Evolutionary conservation across 2,329 filamentous ascomycete species (phyloP).

Genomic region (Xylariaceae sp.): DNA sequence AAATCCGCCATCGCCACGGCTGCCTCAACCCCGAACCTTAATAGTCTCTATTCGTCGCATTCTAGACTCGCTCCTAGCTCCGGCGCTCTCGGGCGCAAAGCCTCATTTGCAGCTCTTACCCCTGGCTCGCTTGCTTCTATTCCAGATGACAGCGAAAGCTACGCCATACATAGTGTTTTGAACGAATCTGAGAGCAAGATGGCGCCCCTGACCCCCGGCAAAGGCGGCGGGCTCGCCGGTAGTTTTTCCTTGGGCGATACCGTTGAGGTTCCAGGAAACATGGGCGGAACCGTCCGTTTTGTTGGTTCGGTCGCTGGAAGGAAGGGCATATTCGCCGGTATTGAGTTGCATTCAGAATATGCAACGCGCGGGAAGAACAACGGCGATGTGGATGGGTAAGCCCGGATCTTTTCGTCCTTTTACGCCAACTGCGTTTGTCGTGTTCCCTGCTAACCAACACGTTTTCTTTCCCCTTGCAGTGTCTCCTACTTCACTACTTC

Average conservation of each 20-base stretch:
- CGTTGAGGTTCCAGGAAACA: constrained; percentile 91
- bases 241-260: constrained; percentile 74
- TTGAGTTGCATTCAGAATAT: constrained; percentile 83
- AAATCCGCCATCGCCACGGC: constrained; percentile 46
- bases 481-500: constrained; percentile 80
- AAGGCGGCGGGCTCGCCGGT: constrained; percentile 49
- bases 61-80: constrained; percentile 47
- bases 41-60: constrained; percentile 53
- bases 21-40: constrained; percentile 62
- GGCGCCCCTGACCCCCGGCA: constrained; percentile 57
- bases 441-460: constrained; percentile 9
- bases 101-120: constrained; percentile 71
- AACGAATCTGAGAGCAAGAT: constrained; percentile 48
- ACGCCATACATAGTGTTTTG: constrained; percentile 61
- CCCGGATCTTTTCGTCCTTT: constrained; percentile 18
- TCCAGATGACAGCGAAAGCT: constrained; percentile 67
- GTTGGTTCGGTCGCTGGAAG: constrained; percentile 86
- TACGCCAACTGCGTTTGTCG: constrained; percentile 1
- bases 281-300: constrained; percentile 89
- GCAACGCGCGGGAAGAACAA: constrained; percentile 88
- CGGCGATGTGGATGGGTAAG: constrained; percentile 92
- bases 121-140: constrained; percentile 64
- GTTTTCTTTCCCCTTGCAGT: constrained; percentile 40
- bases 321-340: constrained; percentile 87
- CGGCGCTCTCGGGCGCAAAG: constrained; percentile 65